Percentiles rank a stretch among this genome's conserved stretches.
Conservation (phyloP, 257 asterid genomes). For the Plantago elongata region DNA sequence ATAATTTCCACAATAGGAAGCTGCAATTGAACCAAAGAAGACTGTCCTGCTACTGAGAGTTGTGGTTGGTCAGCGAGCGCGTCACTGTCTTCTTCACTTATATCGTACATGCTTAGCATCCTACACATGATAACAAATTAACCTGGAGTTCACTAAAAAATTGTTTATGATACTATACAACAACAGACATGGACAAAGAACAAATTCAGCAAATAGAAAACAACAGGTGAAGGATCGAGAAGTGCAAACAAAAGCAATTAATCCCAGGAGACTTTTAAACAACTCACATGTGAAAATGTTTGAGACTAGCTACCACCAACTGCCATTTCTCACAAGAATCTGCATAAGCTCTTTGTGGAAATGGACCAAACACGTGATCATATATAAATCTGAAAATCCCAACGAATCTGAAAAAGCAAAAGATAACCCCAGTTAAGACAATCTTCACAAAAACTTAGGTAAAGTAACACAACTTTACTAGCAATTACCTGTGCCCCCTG, state of each 20-base stretch:
- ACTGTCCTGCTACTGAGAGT: conserved; percentile 47
- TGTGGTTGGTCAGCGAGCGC: conserved; percentile 57
- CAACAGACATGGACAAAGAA: background rate
- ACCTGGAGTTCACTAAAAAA: conserved; percentile 18
- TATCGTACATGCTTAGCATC: conserved; percentile 84
- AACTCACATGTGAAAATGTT: conserved; percentile 80
- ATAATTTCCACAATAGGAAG: conserved; percentile 78
- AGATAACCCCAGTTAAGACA: conserved; percentile 19
- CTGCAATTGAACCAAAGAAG: conserved; percentile 59
- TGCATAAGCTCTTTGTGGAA: conserved; percentile 92
- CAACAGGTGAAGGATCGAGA: conserved; percentile 7
- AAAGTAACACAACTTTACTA: conserved; percentile 4
- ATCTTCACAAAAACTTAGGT: conserved; percentile 10
- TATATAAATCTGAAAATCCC: conserved; percentile 91
- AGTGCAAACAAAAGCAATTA: conserved; percentile 7
- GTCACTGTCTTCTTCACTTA: conserved; percentile 74
- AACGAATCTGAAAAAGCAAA: conserved; percentile 57
- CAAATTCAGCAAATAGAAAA: background rate
- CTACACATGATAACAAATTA: conserved; percentile 37
- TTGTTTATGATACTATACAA: too few relatives aligned
- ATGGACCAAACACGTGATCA: conserved; percentile 95
- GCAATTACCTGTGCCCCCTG: conserved; percentile 78
- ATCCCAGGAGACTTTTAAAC: conserved; percentile 19
- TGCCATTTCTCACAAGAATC: conserved; percentile 96
- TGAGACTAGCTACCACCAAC: conserved; percentile 77